Base-by-base conservation (phyloP, 1,284 basidiomycete genomes). In the Peniophora sp. region DNA sequence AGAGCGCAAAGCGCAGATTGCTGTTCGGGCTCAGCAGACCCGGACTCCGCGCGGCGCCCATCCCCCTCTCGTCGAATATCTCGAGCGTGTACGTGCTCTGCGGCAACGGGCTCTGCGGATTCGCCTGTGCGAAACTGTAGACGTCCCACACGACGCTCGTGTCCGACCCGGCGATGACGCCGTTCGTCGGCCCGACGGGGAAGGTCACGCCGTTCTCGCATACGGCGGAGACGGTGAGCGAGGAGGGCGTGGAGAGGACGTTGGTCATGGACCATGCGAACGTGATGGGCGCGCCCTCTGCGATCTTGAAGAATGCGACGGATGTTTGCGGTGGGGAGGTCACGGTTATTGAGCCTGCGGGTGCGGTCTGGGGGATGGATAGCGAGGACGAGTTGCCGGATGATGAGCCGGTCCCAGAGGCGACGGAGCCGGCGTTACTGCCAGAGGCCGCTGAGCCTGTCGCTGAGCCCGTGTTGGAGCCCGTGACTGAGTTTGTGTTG, bases 231-330 rank as follows among this genome's bases (percentile, higher is more conserved):
- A 96, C 74, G 10, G 94, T 96, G 55, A 97, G 74, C 52, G 74
- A 70, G 1, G 79, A 76, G 0, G 92, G 92, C 0, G 76, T 78
- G 35, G 76, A 76, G 55, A 83, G 71, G 22, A 95, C 70, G 55
- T 74, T 74, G 18, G 88, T 91, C 58, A 90, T 79, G 65, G 92
- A 95, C 93, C 93, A 97, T 15, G 78, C 91, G 67, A 96, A 92
- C 18, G 92, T 96, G 62, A 96, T 78, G 52, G 73, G 73, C 61
- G 90, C 78, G 45, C 74, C 73, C 0, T 72, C 68, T 0, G 88
- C 89, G 59, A 97, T 88, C 75, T 97, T 96, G 76, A 86, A 96
- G 71, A 80, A 97, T 5, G 89, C 91, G 3, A 84, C 81, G 22
- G 82, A 82, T 10, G 86, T 85, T 56, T 82, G 76, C 0, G 90